Conservation (phyloP, 176 grass and related monocot species). For the Avena atlantica region DNA sequence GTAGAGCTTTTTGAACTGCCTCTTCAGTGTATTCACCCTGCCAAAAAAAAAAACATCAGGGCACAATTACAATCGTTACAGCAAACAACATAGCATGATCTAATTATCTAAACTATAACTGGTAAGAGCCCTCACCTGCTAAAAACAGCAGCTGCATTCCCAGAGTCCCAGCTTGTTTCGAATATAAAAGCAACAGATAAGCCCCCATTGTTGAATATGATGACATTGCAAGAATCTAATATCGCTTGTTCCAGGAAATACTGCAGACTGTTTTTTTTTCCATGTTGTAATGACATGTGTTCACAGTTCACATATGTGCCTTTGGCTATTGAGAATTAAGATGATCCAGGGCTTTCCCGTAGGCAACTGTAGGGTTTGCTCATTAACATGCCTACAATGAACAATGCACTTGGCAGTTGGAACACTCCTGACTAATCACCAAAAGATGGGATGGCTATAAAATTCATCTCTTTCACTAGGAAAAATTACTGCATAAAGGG, state of each 20-base stretch:
- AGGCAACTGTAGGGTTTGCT: neutral
- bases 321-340: no score
- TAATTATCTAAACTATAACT: no score
- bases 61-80: neutral
- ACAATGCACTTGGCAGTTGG: neutral
- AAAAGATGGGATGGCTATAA: neutral
- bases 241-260: no score
- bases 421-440: neutral
- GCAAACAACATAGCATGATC: neutral
- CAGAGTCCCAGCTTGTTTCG: constrained; percentile 64
- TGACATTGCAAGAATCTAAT: no score
- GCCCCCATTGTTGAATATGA: constrained; percentile 23
- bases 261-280: no score
- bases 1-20: constrained; percentile 80
- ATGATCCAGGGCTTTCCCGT: no score
- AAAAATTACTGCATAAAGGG: neutral
- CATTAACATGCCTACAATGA: neutral
- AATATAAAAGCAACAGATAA: constrained; percentile 81
- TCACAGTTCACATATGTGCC: no score
- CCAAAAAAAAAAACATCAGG: neutral
- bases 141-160: constrained; percentile 54
- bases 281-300: no score
- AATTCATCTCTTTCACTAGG: neutral
- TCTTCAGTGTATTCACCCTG: constrained; percentile 76
- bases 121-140: neutral